Evolutionary conservation across 2,329 filamentous ascomycete species (phyloP), one percentile per base, ranked within the genome.

Genomic region (Ceratocystis colombiana): DNA sequence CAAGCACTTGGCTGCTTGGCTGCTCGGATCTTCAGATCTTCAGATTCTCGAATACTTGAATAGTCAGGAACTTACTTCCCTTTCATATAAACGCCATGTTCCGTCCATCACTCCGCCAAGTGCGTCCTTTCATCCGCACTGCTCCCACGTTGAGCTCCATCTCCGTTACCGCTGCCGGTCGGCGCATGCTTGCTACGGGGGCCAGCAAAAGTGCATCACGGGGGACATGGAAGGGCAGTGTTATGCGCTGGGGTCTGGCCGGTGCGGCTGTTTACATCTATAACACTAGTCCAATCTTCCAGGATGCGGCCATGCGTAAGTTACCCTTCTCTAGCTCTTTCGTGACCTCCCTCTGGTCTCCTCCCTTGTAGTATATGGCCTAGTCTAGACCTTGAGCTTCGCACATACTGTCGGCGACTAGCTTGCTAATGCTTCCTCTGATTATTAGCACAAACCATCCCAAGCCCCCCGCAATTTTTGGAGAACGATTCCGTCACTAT

Each of bases 181-280:
- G 72, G 75, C 59, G 75, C 74, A 45, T 75, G 78, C 61, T 77
- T 81, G 69, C 79, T 82, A 70, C 80, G 83, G 69, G 76, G 79
- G 69, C 83, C 81, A 66, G 83, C 83, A 66, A 73, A 77, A 5
- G 22, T 48, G 80, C 84, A 70, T 79, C 84, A 73, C 89, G 85
- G 77, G 84, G 84, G 72, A 88, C 86, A 74, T 96, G 90, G 89
- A 96, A 92, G 82, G 88, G 85, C 75, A 81, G 85, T 64, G 81
- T 81, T 3, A 74, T 84, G 72, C 83, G 93, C 78, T 88, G 90
- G 84, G 89, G 85, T 70, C 74, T 94, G 66, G 92, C 90, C 0
- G 81, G 79, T 68, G 90, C 82, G 22, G 85, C 87, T 59, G 78
- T 97, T 62, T 99, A 97, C 78, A 96, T 89, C 77, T 99, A 97